A percentile compares a stretch with the other conserved stretches of the same genome.
Conservation (phyloP, 2,329 filamentous ascomycete genomes). For the Cladosporium phlei region DNA sequence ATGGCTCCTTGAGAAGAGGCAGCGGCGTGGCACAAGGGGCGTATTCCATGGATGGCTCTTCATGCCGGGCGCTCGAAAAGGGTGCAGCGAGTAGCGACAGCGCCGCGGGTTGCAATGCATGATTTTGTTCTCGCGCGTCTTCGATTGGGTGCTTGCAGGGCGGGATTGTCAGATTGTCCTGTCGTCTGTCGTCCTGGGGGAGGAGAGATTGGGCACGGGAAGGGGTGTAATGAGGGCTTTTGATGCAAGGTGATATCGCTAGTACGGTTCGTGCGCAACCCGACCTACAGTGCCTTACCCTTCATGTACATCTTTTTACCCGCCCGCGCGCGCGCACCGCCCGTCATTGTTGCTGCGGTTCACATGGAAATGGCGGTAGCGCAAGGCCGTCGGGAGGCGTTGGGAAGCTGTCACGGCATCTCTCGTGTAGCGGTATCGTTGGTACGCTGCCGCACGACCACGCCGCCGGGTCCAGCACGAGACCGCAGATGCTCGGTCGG, state of each 20-base stretch:
- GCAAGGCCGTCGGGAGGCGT: neutral
- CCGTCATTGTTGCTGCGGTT: constrained; percentile 2
- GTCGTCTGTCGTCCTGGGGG: no score
- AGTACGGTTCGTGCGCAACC: no score
- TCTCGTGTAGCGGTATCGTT: constrained; percentile 3
- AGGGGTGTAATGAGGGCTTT: no score
- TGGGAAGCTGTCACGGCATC: constrained; percentile 10
- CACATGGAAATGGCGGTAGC: constrained; percentile 6
- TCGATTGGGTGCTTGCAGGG: no score
- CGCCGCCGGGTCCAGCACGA: neutral
- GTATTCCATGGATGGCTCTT: no score
- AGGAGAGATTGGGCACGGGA: no score
- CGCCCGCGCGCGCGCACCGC: no score
- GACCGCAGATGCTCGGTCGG: constrained; percentile 13
- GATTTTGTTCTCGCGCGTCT: neutral
- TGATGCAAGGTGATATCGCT: constrained; percentile 7
- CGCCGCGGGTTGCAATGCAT: neutral
- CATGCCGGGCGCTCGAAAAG: neutral
- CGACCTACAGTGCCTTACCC: no score
- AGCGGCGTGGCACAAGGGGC: constrained; percentile 1
- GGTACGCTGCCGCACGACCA: constrained; percentile 4
- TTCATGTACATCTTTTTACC: no score
- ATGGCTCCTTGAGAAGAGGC: neutral
- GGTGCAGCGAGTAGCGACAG: neutral
- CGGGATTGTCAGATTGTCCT: no score